Evolutionary conservation across 805 yeast genomes (phyloP).

Genomic region (Wickerhamomyces bisporus): DNA sequence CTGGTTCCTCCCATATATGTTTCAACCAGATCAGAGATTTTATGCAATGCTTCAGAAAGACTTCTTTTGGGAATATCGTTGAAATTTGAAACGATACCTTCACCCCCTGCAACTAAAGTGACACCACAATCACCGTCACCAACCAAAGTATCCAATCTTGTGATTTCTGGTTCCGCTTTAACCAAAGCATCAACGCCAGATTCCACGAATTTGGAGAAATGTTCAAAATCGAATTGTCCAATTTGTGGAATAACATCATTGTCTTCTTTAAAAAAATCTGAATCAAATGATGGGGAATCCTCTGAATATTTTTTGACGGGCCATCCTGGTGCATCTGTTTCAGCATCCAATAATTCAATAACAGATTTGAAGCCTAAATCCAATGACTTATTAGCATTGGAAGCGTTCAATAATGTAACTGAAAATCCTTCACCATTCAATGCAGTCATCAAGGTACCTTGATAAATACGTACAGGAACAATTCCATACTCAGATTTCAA

Average conservation of each 20-base stretch:
- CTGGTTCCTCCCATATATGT: slow-evolving; percentile 97
- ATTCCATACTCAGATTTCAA: slow-evolving; percentile 50
- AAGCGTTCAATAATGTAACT: slow-evolving; percentile 69
- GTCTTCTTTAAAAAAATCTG: slow-evolving; percentile 23
- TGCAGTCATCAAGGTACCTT: slow-evolving; percentile 83
- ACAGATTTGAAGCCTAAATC: slow-evolving; percentile 28
- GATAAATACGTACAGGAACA: slow-evolving; percentile 60
- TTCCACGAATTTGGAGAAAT: slow-evolving; percentile 32
- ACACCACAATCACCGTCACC: slow-evolving; percentile 99
- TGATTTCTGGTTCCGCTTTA: slow-evolving; percentile 75
- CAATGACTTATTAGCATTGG: slow-evolving; percentile 40
- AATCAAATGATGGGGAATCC: slow-evolving; percentile 28
- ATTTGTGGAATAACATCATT: slow-evolving; percentile 29
- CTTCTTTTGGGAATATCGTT: slow-evolving; percentile 34
- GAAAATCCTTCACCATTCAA: slow-evolving; percentile 91
- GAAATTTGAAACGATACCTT: slow-evolving; percentile 57
- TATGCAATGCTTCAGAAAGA: slow-evolving; percentile 53
- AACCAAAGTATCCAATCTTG: slow-evolving; percentile 79
- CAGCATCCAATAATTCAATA: slow-evolving; percentile 58
- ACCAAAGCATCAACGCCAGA: slow-evolving; percentile 49
- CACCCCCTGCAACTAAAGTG: slow-evolving; percentile 78
- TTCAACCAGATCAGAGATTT: slow-evolving; percentile 79
- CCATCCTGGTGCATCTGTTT: slow-evolving; percentile 86
- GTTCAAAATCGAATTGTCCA: slow-evolving; percentile 31
- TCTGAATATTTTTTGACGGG: slow-evolving; percentile 25